A percentile compares a stretch with the other conserved stretches of the same genome.
Evolutionary conservation across 768 basidiomycete species (phyloP).

Genomic region (Russula brevipes): DNA sequence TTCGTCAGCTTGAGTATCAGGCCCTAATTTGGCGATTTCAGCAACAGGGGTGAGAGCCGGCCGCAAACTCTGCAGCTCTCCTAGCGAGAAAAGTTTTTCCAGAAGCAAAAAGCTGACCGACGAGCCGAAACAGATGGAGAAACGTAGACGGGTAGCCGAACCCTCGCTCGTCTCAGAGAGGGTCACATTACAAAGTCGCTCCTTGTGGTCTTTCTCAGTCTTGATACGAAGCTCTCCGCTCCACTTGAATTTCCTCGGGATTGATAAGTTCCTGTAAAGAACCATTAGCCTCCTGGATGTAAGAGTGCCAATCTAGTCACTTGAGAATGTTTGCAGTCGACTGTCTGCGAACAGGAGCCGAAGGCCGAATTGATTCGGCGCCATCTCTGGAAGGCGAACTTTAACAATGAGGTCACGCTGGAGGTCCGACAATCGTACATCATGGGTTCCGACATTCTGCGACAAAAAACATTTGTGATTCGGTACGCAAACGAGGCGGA

Average conservation of each 20-base stretch:
- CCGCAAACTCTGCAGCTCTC: constrained; percentile 45
- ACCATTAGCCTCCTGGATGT: constrained; percentile 9
- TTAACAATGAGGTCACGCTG: background rate
- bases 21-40: constrained; percentile 50
- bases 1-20: constrained; percentile 38
- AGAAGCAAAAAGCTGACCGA: constrained; percentile 41
- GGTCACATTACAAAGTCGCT: constrained; percentile 46
- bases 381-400: background rate
- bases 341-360: constrained; percentile 24
- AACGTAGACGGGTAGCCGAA: constrained; percentile 39
- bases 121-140: constrained; percentile 43
- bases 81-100: constrained; percentile 43
- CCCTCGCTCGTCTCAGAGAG: constrained; percentile 44
- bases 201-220: constrained; percentile 34
- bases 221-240: constrained; percentile 48
- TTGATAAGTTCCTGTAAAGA: constrained; percentile 34
- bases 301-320: background rate
- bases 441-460: constrained; percentile 16
- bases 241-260: constrained; percentile 63
- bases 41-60: constrained; percentile 45
- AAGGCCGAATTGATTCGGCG: background rate
- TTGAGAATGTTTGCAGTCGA: constrained; percentile 27
- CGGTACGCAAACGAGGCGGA: background rate
- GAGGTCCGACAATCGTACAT: background rate
- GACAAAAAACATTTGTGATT: background rate